Evolutionary conservation across 1,284 basidiomycete genomes (phyloP), one percentile per base, ranked within the genome.

Genomic region (Amylostereum areolatum): DNA sequence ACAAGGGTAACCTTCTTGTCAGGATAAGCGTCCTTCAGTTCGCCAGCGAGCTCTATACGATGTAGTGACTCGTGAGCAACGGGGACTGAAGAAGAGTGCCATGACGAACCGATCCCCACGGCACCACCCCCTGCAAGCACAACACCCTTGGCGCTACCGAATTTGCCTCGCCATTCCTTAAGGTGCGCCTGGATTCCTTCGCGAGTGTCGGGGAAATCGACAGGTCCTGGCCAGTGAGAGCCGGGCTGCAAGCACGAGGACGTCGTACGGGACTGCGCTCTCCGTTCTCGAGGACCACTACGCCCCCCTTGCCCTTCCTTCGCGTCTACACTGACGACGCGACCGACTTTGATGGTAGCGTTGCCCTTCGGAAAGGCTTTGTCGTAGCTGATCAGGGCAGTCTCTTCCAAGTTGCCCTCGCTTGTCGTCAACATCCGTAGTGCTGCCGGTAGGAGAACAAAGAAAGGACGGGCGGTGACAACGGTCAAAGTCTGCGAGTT

Each of bases 1-100:
- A 85, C 74, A 43, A 83, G 73, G 6, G 80, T 81, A 12, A 81
- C 70, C 54, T 72, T 71, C 58, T 77, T 79, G 34, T 74, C 75
- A 3, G 76, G 71, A 51, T 66, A 72, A 24, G 67, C 62, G 45
- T 80, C 74, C 48, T 71, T 72, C 34, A 81, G 65, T 58, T 80
- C 77, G 12, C 76, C 75, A 3, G 77, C 67, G 12, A 77, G 60
- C 56, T 78, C 74, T 78, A 47, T 27, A 45, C 46, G n/a, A 18
- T 24, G 25, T 24, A 48, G 42, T 36, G 28, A 18, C 31, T 54
- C 40, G 29, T 46, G 29, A 18, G 41, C 39, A n/a, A 3, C 25
- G 24, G 24, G 11, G 32, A 48, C 11, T 39, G 45, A n/a, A 36
- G 5, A 33, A 34, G 12, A 32, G n/a, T 6, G 29, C 7, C 12